phyloP scores from a whole-genome alignment of 2,329 filamentous ascomycete species.

The Trichoderma atroviride region DNA sequence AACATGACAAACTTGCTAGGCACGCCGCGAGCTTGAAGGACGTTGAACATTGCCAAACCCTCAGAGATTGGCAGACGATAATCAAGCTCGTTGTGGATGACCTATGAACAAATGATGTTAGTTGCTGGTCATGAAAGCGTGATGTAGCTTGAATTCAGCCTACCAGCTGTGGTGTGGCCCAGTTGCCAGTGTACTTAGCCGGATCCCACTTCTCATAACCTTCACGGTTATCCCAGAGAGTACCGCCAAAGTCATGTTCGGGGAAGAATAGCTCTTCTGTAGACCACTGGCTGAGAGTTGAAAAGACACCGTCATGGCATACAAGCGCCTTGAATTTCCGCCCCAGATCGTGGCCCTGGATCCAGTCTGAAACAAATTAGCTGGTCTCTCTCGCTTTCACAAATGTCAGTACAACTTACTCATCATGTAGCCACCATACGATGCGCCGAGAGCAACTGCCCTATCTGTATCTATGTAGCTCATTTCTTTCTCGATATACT shows the following conservation, averaged over 20 bases:
- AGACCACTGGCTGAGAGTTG: slow-evolving; percentile 65
- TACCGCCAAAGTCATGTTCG: slow-evolving; percentile 67
- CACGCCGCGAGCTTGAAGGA: slow-evolving; percentile 73
- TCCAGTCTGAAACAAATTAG: slow-evolving; percentile 66
- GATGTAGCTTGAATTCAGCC: slow-evolving; percentile 27
- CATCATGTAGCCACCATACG: slow-evolving; percentile 77
- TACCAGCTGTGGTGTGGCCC: slow-evolving; percentile 84
- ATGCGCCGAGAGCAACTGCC: slow-evolving; percentile 74
- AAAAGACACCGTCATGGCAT: slow-evolving; percentile 85
- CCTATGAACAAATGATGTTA: slow-evolving; percentile 34
- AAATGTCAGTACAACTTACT: slow-evolving; percentile 48
- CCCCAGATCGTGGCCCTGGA: slow-evolving; percentile 82
- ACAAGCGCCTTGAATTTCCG: slow-evolving; percentile 86
- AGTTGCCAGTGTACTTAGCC: slow-evolving; percentile 64
- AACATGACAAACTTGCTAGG: slow-evolving; percentile 80
- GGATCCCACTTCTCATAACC: slow-evolving; percentile 73
- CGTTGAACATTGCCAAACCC: slow-evolving; percentile 82
- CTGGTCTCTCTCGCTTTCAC: neutral
- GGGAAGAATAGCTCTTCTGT: slow-evolving; percentile 73
- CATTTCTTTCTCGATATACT: slow-evolving; percentile 69
- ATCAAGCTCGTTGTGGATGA: slow-evolving; percentile 87
- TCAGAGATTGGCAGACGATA: slow-evolving; percentile 86
- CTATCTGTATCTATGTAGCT: slow-evolving; percentile 68
- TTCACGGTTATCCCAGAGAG: slow-evolving; percentile 62
- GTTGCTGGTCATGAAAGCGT: neutral